A percentile compares a stretch with the other conserved stretches of the same genome.
phyloP scores from a whole-genome alignment of 2,329 filamentous ascomycete genomes.

The Pseudofabraea citricarpa region DNA sequence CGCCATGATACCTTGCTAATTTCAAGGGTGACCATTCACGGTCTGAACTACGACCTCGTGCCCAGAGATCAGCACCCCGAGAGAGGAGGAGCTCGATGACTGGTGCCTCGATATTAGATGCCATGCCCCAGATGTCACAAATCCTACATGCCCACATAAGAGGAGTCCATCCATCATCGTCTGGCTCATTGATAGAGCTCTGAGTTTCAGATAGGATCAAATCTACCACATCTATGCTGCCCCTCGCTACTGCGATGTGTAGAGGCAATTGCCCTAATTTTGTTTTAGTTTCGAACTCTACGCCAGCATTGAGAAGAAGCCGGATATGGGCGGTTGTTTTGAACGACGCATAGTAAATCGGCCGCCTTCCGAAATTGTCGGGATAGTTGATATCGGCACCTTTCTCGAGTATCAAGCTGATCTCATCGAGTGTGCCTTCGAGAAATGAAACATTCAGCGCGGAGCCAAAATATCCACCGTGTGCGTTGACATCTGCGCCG shows the following conservation, averaged over 20 bases:
- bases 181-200: constrained; percentile 6
- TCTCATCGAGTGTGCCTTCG: constrained; percentile 1
- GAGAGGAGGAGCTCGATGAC: constrained; percentile 11
- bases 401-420: constrained; percentile 7
- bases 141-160: constrained; percentile 13
- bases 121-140: background rate
- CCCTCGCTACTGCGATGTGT: constrained; percentile 9
- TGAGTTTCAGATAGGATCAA: constrained; percentile 1
- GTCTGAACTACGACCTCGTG: constrained; percentile 3
- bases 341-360: constrained; percentile 7
- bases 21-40: constrained; percentile 12
- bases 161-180: constrained; percentile 17
- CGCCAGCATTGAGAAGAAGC: constrained; percentile 5
- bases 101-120: background rate
- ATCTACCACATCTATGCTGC: constrained; percentile 7
- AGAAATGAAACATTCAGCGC: constrained; percentile 5
- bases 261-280: constrained; percentile 5
- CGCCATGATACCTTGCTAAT: constrained; percentile 8
- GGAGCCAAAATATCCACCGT: constrained; percentile 6
- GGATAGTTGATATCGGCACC: constrained; percentile 1
- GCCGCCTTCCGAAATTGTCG: constrained; percentile 5
- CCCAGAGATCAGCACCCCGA: constrained; percentile 10
- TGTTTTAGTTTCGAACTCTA: constrained; percentile 5
- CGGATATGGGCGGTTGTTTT: constrained; percentile 5
- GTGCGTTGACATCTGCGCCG: constrained; percentile 7